A percentile compares a stretch with the other conserved stretches of the same genome.
These are phyloP conservation scores for Galerina marginata DNA, from an alignment of 768 basidiomycete species.

Conservation along the genomic window DNA sequence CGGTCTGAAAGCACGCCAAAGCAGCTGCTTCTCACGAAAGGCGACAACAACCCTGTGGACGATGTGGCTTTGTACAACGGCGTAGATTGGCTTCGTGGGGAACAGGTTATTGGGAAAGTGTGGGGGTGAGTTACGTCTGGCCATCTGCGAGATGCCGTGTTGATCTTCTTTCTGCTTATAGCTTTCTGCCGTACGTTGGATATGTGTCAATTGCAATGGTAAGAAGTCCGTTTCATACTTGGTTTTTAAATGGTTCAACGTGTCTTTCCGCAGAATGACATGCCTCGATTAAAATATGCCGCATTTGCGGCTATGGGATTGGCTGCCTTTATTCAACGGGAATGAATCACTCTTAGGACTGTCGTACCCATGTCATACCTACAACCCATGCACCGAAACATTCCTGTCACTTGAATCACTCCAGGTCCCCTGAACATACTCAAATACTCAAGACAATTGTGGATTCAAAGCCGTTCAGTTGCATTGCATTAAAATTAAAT, in stretches of 20 bases:
- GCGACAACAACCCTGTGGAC: slow-evolving; percentile 89
- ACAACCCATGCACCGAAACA: too few relatives aligned
- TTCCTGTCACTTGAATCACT: too few relatives aligned
- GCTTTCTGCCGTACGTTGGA: slow-evolving; percentile 91
- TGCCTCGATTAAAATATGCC: not conserved
- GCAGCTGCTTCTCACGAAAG: slow-evolving; percentile 88
- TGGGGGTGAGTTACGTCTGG: slow-evolving; percentile 66
- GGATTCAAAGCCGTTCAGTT: too few relatives aligned
- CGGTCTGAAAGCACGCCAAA: slow-evolving; percentile 12
- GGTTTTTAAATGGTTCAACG: not conserved
- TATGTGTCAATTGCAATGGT: slow-evolving; percentile 97
- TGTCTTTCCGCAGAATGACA: slow-evolving; percentile 65
- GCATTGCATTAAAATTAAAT: too few relatives aligned
- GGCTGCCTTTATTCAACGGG: not conserved
- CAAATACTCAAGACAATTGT: too few relatives aligned
- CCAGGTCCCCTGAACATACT: too few relatives aligned
- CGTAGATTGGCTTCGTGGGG: slow-evolving; percentile 78
- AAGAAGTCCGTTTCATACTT: slow-evolving; percentile 25
- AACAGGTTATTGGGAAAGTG: slow-evolving; percentile 91
- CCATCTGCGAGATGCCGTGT: not conserved
- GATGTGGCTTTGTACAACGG: slow-evolving; percentile 87
- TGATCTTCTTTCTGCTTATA: slow-evolving; percentile 30
- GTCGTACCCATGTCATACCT: too few relatives aligned
- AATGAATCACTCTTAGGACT: not conserved
- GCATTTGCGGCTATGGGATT: not conserved